A percentile compares a stretch with the other conserved stretches of the same genome.
These are phyloP conservation scores for Alnus glutinosa DNA, from an alignment of 306 rosid species.

Conservation along the genomic window DNA sequence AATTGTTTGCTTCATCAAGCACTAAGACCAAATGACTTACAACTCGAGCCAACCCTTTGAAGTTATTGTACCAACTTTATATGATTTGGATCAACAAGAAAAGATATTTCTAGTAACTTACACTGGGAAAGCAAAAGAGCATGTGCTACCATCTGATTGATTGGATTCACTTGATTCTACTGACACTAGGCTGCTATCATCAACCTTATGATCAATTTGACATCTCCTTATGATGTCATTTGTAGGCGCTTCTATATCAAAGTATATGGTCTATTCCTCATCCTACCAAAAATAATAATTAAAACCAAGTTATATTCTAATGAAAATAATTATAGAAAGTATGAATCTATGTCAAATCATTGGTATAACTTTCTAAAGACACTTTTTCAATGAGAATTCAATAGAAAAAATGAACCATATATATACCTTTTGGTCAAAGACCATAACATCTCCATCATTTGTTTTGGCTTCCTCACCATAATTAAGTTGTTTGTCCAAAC, in stretches of 20 bases:
- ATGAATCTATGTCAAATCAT: neutral
- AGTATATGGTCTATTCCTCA: constrained; percentile 30
- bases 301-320: neutral
- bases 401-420: neutral
- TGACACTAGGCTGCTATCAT: constrained; percentile 24
- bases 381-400: neutral
- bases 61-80: no score
- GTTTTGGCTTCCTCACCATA: constrained; percentile 36
- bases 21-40: no score
- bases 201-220: constrained; percentile 19
- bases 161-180: constrained; percentile 49
- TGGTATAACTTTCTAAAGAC: neutral
- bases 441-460: constrained; percentile 28
- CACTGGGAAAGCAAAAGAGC: constrained; percentile 83
- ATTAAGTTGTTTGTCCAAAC: constrained; percentile 42
- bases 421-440: constrained; percentile 33
- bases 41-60: no score
- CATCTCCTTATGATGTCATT: constrained; percentile 18
- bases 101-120: constrained; percentile 30
- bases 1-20: no score
- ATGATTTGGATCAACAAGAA: neutral
- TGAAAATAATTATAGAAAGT: neutral
- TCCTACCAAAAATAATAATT: constrained; percentile 6
- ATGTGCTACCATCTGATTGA: constrained; percentile 52
- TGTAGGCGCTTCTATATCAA: constrained; percentile 14